Base-by-base conservation (phyloP, 2,329 filamentous ascomycete species). In the Diaporthe sp. region DNA sequence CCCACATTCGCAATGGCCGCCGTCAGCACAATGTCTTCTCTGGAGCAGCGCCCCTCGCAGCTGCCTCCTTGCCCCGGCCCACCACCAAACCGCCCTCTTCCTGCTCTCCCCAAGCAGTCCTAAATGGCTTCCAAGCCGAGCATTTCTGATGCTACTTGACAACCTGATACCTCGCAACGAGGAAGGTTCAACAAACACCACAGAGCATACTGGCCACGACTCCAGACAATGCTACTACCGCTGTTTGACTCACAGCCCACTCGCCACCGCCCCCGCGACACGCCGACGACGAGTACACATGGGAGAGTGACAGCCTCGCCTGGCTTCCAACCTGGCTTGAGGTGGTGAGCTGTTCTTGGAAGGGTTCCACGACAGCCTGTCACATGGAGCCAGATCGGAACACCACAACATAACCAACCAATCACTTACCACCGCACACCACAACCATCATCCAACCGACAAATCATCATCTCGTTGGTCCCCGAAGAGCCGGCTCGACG, bases 51-150 rank as follows among this genome's bases (percentile, higher is more conserved):
- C 82, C 90, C 91, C 77, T 91, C 90, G 79, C 90, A 92, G 81
- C 89, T 92, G 78, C 91, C 91, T 85, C 91, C 91, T 78, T 92
- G 90, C 89, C 90, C 91, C 72, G 91, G 91, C 79, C 91, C 91
- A 76, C 91, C 91, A 80, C 91, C 91, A 77, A 90, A 88, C 84
- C 87, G 91, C 72, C 91, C 91, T 84, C 89, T 92, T 71, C 91
- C 91, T 83, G 89, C 90, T 83, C 88, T 92, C 77, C 91, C 91
- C 82, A 92, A 91, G 85, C 86, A 88, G 80, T 86, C 85, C 79
- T 90, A 90, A 81, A 79, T 71, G 76, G 45, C 60, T 61, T n/a
- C 33, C 33, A 52, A 55, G 25, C 10, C 35, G 10, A 38, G 28
- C 50, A 13, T 28, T n/a, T n/a, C n/a, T 25, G 13, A 47, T 17